Conservation (phyloP, 2,329 filamentous ascomycete species). For the Elsinoe arachidis region DNA sequence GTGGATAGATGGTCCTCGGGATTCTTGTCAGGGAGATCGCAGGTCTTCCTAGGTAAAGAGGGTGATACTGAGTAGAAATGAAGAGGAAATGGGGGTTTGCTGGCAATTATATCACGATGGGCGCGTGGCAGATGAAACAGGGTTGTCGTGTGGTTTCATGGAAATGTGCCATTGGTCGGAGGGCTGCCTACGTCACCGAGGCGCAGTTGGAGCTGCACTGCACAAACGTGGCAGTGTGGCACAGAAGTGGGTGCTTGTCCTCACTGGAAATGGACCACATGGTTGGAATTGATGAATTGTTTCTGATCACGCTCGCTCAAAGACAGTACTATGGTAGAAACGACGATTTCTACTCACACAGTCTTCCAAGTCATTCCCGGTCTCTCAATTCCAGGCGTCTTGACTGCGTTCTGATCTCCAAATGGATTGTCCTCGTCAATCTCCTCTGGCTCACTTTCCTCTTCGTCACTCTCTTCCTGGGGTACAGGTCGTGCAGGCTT, state of each 20-base stretch:
- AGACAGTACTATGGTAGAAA: not conserved
- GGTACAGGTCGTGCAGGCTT: conserved; percentile 41
- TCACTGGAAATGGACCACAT: not conserved
- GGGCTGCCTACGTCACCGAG: conserved; percentile 3
- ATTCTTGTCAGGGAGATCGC: not conserved
- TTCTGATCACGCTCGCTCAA: not conserved
- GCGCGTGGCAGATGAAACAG: conserved; percentile 5
- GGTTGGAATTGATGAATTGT: not conserved
- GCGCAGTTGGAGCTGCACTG: not conserved
- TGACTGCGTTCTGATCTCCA: conserved; percentile 68
- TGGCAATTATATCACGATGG: not conserved
- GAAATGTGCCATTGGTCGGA: not conserved
- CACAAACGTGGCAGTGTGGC: not conserved
- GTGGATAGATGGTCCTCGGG: not conserved
- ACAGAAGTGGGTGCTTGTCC: not conserved
- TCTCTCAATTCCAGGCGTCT: conserved; percentile 41
- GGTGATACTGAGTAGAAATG: not conserved
- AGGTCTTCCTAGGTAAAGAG: not conserved
- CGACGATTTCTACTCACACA: conserved; percentile 23
- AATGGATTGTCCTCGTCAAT: conserved; percentile 83
- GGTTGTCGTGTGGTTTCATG: not conserved
- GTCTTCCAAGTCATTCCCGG: conserved; percentile 27
- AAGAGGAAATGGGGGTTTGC: not conserved
- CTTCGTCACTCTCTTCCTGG: conserved; percentile 35
- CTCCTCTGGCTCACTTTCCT: conserved; percentile 47